These are phyloP conservation scores for Paraurostyla sp. DNA, from an alignment of 73 alveolate genomes.

Conservation along the genomic window DNA sequence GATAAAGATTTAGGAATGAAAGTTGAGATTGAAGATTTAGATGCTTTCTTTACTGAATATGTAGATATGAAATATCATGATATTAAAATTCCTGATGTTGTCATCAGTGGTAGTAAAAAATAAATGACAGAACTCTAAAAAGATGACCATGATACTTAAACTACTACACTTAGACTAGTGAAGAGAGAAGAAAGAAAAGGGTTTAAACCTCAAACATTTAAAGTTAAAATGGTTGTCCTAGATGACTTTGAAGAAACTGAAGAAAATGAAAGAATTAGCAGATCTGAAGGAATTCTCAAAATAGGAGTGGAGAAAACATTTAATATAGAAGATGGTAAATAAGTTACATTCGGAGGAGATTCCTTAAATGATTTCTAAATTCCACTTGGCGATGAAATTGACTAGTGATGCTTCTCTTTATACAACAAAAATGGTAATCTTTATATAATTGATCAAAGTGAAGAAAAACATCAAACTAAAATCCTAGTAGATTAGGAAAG, in stretches of 20 bases:
- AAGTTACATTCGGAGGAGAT: neutral
- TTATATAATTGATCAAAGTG: neutral
- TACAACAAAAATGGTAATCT: neutral
- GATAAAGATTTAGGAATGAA: neutral
- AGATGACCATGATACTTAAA: neutral
- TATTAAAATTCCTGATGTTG: too few species aligned
- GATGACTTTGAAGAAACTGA: constrained; percentile 8
- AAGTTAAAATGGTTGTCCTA: neutral
- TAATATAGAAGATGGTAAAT: neutral
- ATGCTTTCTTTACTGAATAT: neutral
- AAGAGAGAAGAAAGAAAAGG: neutral
- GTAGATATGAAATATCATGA: too few species aligned
- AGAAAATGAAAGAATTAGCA: neutral
- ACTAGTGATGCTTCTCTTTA: neutral
- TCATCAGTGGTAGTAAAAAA: neutral
- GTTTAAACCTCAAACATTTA: neutral
- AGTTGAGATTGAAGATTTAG: neutral
- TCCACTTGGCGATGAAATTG: constrained; percentile 19
- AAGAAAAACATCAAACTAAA: neutral
- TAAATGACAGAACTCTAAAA: neutral
- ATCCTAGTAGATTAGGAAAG: neutral
- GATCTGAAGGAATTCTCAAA: neutral
- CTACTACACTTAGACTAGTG: neutral
- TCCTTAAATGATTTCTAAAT: neutral
- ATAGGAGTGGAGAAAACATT: neutral